phyloP scores from a whole-genome alignment of 1,139 yeast genomes.

The Suhomyces bolitotheri region DNA sequence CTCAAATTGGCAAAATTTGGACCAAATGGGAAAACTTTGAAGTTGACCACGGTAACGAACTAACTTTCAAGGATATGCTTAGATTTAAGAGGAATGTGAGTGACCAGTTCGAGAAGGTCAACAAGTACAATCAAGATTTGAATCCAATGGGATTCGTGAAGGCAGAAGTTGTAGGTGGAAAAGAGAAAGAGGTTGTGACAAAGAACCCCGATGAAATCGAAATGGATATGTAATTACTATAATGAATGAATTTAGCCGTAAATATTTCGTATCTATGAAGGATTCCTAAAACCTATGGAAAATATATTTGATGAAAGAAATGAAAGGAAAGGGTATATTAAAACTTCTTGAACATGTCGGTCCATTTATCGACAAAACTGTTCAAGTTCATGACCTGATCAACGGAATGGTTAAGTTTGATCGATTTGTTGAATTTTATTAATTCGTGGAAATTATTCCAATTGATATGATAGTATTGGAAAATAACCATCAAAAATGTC shows the following conservation, averaged over 20 bases:
- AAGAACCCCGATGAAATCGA: constrained; percentile 71
- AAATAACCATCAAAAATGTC: constrained; percentile 36
- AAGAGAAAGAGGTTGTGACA: constrained; percentile 5
- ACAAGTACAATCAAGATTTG: constrained; percentile 24
- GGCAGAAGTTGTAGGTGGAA: constrained; percentile 24
- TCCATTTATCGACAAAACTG: constrained; percentile 44
- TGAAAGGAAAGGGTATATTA: constrained; percentile 2
- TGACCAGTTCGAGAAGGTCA: constrained; percentile 37
- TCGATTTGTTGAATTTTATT: constrained; percentile 35
- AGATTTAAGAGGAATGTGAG: constrained; percentile 49
- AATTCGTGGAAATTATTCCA: constrained; percentile 43
- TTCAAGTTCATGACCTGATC: constrained; percentile 38
- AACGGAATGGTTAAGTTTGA: constrained; percentile 38
- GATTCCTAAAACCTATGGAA: too few relatives aligned
- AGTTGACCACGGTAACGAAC: constrained; percentile 66
- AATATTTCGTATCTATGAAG: too few relatives aligned
- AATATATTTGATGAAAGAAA: constrained; percentile 6
- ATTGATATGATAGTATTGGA: constrained; percentile 44
- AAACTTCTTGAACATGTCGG: constrained; percentile 23
- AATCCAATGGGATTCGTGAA: constrained; percentile 61
- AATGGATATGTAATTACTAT: constrained; percentile 43
- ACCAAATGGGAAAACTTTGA: constrained; percentile 74
- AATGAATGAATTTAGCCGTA: too few relatives aligned
- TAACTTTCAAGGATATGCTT: constrained; percentile 73
- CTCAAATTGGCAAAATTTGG: constrained; percentile 45